A percentile compares a stretch with the other conserved stretches of the same genome.
phyloP scores from a whole-genome alignment of 2,329 filamentous ascomycete genomes.

The Colletotrichum cordylinicola region DNA sequence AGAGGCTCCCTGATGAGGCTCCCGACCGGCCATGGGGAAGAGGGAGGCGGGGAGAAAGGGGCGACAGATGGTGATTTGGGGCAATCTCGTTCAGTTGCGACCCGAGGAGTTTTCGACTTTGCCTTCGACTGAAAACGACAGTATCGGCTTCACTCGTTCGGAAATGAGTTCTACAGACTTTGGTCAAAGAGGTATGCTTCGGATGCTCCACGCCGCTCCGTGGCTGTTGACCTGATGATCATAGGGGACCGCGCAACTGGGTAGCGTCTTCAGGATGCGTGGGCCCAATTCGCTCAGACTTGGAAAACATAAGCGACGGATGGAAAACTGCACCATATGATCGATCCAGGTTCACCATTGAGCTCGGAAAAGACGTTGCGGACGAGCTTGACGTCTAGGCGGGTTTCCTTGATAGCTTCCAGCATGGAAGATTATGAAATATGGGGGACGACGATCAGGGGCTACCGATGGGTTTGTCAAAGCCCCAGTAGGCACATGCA shows the following conservation, averaged over 20 bases:
- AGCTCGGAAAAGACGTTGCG: neutral
- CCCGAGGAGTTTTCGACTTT: neutral
- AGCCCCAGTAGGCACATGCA: neutral
- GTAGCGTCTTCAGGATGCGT: neutral
- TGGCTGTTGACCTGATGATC: neutral
- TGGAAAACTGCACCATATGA: neutral
- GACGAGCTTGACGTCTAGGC: neutral
- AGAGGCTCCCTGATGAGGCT: conserved; percentile 62
- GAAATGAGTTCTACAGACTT: neutral
- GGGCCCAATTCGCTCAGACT: neutral
- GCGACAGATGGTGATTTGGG: conserved; percentile 32
- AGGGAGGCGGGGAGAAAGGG: conserved; percentile 45
- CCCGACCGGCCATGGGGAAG: conserved; percentile 41
- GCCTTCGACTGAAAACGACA: neutral
- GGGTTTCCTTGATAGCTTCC: neutral
- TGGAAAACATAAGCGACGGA: neutral
- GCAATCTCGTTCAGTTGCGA: neutral
- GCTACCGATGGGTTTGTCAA: neutral
- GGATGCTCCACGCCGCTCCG: neutral
- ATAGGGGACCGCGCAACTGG: neutral
- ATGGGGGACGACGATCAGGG: neutral
- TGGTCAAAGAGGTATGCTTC: neutral
- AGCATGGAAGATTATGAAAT: neutral
- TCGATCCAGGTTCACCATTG: neutral
- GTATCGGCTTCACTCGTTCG: neutral